Base-by-base conservation (phyloP, 2,329 filamentous ascomycete species). In the Pyrenophora teres region DNA sequence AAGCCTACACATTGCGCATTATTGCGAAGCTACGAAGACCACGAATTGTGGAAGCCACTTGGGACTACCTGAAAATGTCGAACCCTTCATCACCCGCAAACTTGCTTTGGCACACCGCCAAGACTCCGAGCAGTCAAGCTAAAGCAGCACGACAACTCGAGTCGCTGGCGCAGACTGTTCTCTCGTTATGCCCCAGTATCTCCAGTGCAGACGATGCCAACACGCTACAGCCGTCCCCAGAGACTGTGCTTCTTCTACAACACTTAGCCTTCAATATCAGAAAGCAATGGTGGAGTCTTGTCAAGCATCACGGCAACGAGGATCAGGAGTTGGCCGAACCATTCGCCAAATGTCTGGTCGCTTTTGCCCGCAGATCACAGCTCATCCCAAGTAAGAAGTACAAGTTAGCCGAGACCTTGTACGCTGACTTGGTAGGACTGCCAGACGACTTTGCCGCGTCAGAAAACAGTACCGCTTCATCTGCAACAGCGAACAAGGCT, bases 141-240 rank as follows among this genome's bases (percentile, higher is more conserved):
- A 91, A 89, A 65, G 77, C 80, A 15, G 79, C 83, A 8, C 84
- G 83, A 3, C 87, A 90, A 56, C 74, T 92, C 15, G 87, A 90
- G 42, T 80, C 79, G 0, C 67, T 91, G 1, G 85, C 87, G 0
- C 86, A 89, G 59, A 79, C 80, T 2, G 74, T 92, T 0, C 75
- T 92, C 1, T 82, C 84, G 0, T 73, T 92, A 1, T 83, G 86
- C 23, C 88, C 89, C 1, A 87, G 83, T 62, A 77, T 88, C n/a
- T 84, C 87, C 2, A 76, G 77, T 41, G 81, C 83, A 8, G 83
- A 87, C 35, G 89, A 92, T 63, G 82, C 87, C 52, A 72, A 78
- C 7, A 78, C 80, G 21, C 70, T 85, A 6, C 83, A 80, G 53
- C 78, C 86, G 3, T 77, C 77, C 1, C 86, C 88, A 1, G 74